Base-by-base conservation (phyloP, 202 grass and related monocot genomes). In the Carex arenaria region DNA sequence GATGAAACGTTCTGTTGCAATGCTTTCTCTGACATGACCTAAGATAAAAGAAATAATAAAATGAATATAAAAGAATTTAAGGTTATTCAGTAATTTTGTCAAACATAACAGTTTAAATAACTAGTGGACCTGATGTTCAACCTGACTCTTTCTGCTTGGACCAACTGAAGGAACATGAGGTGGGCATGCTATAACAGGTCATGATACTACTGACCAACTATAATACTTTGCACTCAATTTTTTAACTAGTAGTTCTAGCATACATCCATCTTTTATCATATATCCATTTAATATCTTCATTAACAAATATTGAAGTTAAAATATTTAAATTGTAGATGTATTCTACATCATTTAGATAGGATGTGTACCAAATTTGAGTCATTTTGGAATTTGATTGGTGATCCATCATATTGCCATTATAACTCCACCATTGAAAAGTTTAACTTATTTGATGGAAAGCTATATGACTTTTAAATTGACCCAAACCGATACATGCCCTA, bases 1-100 rank as follows among this genome's bases (percentile, higher is more conserved):
- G 31, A 87, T 93, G 91, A 57, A 80, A 93, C 53, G 77, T 79
- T 75, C 14, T 90, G 61, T 80, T 83, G 84, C 88, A 93, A 67
- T 17, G 71, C 80, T 92, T 86, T 61, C 85, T 85, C 79, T 76
- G 60, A 85, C 90, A 92, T 11, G 22, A 87, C 64, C 90, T 92
- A 76, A 52, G 30, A 64, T 64, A 43, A 76, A 64, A 75, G 20
- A 51, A 82, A 87, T 53, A 34, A 64, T 64, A 65, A 65, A 31
- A 65, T 42, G 36, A 71, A 71, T 43, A 71, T 4, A 71, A 47
- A 42, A 47, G 8, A 71, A 71, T 69, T 69, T 69, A 69, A 71
- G 20, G 67, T 71, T 7, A 71, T 71, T 71, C 38, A 12, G 15
- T 68, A 68, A 67, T 67, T 67, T 28, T 45, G 38, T 71, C 67